Percentiles rank a stretch among this genome's conserved stretches.
These are phyloP conservation scores for Candida loeiensis DNA, from an alignment of 805 yeast species.

Conservation along the genomic window DNA sequence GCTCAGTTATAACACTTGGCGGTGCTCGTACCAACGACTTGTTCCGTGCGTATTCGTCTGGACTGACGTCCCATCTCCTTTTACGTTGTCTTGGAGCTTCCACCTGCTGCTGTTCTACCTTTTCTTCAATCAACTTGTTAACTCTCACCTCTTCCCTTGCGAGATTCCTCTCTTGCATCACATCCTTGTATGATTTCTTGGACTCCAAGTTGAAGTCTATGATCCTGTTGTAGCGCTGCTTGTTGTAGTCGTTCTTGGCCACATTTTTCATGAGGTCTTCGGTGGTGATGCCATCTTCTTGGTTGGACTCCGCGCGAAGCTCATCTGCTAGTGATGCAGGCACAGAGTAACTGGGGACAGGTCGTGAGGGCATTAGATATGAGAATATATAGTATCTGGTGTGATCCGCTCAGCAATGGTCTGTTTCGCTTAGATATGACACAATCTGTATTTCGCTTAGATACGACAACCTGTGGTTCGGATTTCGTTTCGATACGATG, in stretches of 20 bases:
- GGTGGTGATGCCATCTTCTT: conserved; percentile 15
- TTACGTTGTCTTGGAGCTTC: conserved; percentile 21
- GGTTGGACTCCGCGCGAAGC: conserved; percentile 21
- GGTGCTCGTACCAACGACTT: conserved; percentile 19
- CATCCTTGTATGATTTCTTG: conserved; percentile 36
- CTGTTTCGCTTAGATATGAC: too few relatives aligned
- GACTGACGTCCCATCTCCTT: conserved; percentile 46
- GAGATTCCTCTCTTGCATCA: conserved; percentile 38
- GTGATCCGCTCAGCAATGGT: too few relatives aligned
- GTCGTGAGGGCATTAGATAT: too few relatives aligned
- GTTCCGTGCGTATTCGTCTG: conserved; percentile 26
- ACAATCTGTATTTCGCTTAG: too few relatives aligned
- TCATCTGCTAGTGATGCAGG: conserved; percentile 27
- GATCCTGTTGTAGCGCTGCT: conserved; percentile 25
- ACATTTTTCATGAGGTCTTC: conserved; percentile 13
- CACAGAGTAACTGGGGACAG: conserved; percentile 27
- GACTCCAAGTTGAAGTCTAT: conserved; percentile 17
- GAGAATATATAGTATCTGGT: too few relatives aligned
- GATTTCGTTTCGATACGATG: too few relatives aligned
- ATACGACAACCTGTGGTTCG: too few relatives aligned
- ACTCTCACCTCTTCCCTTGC: conserved; percentile 35
- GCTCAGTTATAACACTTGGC: conserved; percentile 10
- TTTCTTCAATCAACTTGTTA: conserved; percentile 21
- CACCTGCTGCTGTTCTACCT: conserved; percentile 13
- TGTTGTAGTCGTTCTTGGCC: conserved; percentile 26